A percentile compares a stretch with the other conserved stretches of the same genome.
Conservation (phyloP, 2,329 filamentous ascomycete genomes). For the Beauveria caledonica region DNA sequence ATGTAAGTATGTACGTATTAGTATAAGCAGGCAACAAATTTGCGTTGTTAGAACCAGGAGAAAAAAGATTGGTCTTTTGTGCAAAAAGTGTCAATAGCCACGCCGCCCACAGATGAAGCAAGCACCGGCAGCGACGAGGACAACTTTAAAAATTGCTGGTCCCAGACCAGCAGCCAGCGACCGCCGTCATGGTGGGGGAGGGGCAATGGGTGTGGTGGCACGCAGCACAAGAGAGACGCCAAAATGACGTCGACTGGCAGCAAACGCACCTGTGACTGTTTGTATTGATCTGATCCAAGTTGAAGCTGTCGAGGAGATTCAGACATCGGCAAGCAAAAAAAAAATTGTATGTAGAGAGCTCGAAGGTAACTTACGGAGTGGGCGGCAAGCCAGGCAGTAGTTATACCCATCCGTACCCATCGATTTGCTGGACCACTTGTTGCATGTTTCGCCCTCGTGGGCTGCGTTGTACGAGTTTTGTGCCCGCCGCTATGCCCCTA, state of each 20-base stretch:
- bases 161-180: not conserved
- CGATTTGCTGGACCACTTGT: not conserved
- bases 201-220: conserved; percentile 2
- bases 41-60: not conserved
- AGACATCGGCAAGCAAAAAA: not conserved
- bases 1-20: not conserved
- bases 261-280: not conserved
- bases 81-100: not conserved
- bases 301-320: not conserved
- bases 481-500: conserved; percentile 42
- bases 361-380: not conserved
- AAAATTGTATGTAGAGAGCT: not conserved
- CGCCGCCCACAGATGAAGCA: too few species aligned
- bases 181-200: conserved; percentile 10
- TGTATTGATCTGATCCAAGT: not conserved
- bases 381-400: conserved; percentile 1
- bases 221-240: not conserved
- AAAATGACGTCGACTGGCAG: conserved; percentile 1
- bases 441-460: conserved; percentile 5
- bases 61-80: not conserved
- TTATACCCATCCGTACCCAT: conserved; percentile 2
- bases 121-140: not conserved
- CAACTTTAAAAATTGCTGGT: conserved; percentile 1
- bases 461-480: conserved; percentile 9
- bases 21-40: not conserved